phyloP scores from a whole-genome alignment of 2,329 filamentous ascomycete genomes.

The Fusarium coffeatum region DNA sequence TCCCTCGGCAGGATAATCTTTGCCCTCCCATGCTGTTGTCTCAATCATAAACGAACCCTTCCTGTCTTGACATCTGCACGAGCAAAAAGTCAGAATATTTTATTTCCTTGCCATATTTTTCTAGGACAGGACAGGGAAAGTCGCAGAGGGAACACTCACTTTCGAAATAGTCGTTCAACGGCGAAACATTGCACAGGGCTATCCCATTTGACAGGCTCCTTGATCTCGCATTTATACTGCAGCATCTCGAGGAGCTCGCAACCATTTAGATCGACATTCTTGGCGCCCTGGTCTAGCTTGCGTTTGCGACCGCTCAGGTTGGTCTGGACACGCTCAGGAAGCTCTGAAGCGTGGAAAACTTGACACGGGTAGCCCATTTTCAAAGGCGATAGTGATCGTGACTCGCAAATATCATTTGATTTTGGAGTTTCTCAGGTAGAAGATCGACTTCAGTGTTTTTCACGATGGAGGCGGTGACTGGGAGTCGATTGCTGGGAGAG shows the following conservation, averaged over 20 bases:
- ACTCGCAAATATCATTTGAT: background rate
- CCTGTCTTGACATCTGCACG: conserved; percentile 67
- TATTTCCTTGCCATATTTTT: background rate
- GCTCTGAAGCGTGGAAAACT: conserved; percentile 64
- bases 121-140: background rate
- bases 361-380: conserved; percentile 69
- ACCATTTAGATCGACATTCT: conserved; percentile 61
- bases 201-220: conserved; percentile 58
- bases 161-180: conserved; percentile 69
- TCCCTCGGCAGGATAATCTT: conserved; percentile 29
- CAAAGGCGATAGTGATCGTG: background rate
- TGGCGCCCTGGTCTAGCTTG: conserved; percentile 57
- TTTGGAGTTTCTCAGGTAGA: background rate
- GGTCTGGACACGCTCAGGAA: conserved; percentile 62
- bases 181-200: conserved; percentile 67
- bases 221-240: conserved; percentile 70
- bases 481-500: conserved; percentile 64
- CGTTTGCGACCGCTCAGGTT: conserved; percentile 63
- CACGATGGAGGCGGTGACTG: conserved; percentile 56
- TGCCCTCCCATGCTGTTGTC: conserved; percentile 71
- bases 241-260: conserved; percentile 69
- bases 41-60: conserved; percentile 70
- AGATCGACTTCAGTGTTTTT: background rate
- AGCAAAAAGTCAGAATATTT: conserved; percentile 10
- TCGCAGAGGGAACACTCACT: conserved; percentile 56